Percentiles rank a stretch among this genome's conserved stretches.
Conservation (phyloP, 176 grass and related monocot genomes). For the Elymus sibiricus region DNA sequence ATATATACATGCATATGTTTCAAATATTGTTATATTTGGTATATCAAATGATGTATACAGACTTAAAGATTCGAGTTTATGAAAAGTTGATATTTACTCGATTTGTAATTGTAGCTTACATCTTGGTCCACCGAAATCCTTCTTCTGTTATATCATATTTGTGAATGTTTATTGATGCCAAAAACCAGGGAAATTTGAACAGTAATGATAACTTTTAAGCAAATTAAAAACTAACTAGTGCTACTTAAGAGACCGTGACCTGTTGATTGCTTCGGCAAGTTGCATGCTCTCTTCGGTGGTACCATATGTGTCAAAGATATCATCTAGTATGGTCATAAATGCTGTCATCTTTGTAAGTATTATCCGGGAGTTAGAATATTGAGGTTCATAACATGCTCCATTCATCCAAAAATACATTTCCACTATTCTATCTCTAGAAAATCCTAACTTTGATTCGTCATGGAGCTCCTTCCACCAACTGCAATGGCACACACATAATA, state of each 20-base stretch:
- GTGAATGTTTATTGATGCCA: neutral
- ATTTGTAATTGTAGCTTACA: neutral
- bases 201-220: neutral
- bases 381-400: constrained; percentile 32
- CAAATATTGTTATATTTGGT: neutral
- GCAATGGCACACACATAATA: neutral
- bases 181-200: neutral
- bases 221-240: too few species aligned
- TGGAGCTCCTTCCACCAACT: constrained; percentile 33
- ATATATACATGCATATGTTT: neutral
- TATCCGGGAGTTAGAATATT: constrained; percentile 17
- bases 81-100: neutral
- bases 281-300: constrained; percentile 23
- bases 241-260: neutral
- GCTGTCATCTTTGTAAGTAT: constrained; percentile 26
- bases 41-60: neutral
- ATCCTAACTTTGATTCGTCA: constrained; percentile 24
- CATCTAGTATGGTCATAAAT: constrained; percentile 31
- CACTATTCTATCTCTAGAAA: constrained; percentile 44
- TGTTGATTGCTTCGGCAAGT: constrained; percentile 31
- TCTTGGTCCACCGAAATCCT: neutral
- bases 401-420: constrained; percentile 47
- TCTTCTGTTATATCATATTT: neutral
- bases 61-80: neutral
- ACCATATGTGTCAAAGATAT: constrained; percentile 26